These are phyloP conservation scores for Skeletonema grethae DNA, from an alignment of 108 stramenopile genomes.

Conservation along the genomic window DNA sequence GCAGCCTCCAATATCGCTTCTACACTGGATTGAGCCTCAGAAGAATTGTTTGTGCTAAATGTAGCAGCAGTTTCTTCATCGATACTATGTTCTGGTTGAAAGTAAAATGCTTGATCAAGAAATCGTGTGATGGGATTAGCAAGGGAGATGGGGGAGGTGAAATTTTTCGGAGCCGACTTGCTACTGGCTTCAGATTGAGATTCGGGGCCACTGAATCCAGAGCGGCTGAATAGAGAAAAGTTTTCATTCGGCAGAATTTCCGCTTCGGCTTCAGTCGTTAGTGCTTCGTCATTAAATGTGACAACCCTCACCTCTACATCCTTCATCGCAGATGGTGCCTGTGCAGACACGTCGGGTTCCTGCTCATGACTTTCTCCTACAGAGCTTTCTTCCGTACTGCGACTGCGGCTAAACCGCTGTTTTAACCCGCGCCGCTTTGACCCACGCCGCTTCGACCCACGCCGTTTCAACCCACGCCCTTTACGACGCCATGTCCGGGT, in stretches of 20 bases:
- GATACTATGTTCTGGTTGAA: not conserved
- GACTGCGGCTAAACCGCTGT: not conserved
- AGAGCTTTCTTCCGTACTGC: not conserved
- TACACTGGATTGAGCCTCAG: not conserved
- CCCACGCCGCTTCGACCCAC: not conserved
- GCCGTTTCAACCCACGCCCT: not conserved
- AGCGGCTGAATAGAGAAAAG: not conserved
- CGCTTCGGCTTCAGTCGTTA: not conserved
- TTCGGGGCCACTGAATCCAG: not conserved
- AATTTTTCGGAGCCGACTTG: not conserved
- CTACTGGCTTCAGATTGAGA: not conserved
- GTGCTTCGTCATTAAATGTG: not conserved
- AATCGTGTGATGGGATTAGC: not conserved
- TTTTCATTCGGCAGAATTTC: not conserved
- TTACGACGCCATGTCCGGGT: not conserved
- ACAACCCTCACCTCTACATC: not conserved
- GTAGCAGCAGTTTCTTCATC: not conserved
- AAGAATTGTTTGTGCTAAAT: not conserved
- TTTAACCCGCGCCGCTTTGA: not conserved
- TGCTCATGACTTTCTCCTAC: not conserved
- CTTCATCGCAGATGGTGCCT: not conserved
- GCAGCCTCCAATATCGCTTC: not conserved
- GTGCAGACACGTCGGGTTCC: not conserved
- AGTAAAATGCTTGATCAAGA: constrained; percentile 1
- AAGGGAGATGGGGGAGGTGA: not conserved